Conservation (phyloP, 148 eudicot genomes). For the Vaccinium corymbosum region DNA sequence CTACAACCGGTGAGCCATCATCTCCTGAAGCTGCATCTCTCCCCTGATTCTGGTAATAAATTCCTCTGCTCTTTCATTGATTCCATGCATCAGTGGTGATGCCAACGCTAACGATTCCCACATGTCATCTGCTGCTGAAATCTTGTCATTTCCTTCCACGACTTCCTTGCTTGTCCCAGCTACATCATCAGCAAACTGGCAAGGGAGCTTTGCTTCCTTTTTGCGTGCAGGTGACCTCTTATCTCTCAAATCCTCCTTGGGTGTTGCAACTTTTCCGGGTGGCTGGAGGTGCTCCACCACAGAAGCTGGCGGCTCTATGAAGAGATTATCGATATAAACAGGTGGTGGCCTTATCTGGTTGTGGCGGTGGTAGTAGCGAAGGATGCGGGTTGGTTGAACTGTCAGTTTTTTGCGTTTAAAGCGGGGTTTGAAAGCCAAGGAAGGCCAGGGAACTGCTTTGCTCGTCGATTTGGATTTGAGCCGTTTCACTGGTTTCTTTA, state of each 20-base stretch:
- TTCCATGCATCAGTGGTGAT: constrained; percentile 44
- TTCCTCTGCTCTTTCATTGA: constrained; percentile 53
- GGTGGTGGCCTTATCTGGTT: constrained; percentile 20
- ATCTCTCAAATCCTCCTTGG: background rate
- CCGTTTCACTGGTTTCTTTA: constrained; percentile 15
- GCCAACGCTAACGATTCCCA: constrained; percentile 48
- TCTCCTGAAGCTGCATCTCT: constrained; percentile 46
- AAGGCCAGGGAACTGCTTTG: background rate
- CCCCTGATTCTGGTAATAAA: constrained; percentile 48
- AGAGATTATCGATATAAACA: constrained; percentile 34
- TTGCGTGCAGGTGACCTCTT: constrained; percentile 12
- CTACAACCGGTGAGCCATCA: constrained; percentile 16
- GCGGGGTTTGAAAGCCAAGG: background rate
- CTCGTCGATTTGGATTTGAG: constrained; percentile 17
- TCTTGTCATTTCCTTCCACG: background rate
- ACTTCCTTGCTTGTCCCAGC: too few relatives aligned
- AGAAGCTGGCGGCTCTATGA: constrained; percentile 21
- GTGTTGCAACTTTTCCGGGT: background rate
- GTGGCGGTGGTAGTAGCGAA: background rate
- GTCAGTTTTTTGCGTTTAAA: background rate
- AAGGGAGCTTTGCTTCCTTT: constrained; percentile 23
- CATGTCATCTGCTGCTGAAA: constrained; percentile 33
- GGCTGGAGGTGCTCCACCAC: background rate
- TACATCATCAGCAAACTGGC: background rate
- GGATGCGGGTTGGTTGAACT: background rate